Evolutionary conservation across 2,329 filamentous ascomycete genomes (phyloP), one percentile per base, ranked within the genome.

Genomic region (Aschersonia sp.): DNA sequence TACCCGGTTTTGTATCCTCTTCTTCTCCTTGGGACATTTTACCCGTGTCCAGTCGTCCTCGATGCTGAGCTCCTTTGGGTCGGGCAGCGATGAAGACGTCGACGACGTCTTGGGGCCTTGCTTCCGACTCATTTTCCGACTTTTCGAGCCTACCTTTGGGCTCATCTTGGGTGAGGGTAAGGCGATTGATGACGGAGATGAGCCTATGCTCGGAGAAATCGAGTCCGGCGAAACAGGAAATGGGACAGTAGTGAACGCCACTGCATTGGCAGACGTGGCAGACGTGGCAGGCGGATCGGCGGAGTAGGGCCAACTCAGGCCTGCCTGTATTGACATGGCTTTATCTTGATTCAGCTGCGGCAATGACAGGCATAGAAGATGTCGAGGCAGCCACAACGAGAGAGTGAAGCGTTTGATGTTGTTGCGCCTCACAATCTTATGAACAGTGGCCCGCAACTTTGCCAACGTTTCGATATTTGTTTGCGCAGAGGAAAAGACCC

Each of bases 11-110:
- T 52, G 51, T 9, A 52, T 51, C n/a, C 50, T 45, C 40, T 50
- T 52, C 43, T 51, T 50, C 30, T 52, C 51, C 30, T 50, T 50
- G 5, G 45, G 50, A 44, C 48, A 45, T 28, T 51, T 51, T 4
- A 51, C 48, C 30, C 50, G 45, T 4, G 51, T 51, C 51, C 51
- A 52, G 47, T 52, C 51, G 46, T 52, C 51, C 12, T 52, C 50
- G 10, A 45, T 40, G 9, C 31, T 49, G 29, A 51, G 45, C n/a
- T 47, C 40, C n/a, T 40, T 47, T 5, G 46, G 46, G 12, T 50
- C 45, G n/a, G 46, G 49, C 29, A 48, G 44, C 28, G 44, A 50
- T 28, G 46, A 44, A 5, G 32, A 45, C 2, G 46, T 30, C 3
- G 49, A 28, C 30, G 41, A 44, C 28, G 10, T 48, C 46, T 30